A percentile compares a stretch with the other conserved stretches of the same genome.
Evolutionary conservation across 1,284 basidiomycete genomes (phyloP).

Genomic region (Waitea zeae): DNA sequence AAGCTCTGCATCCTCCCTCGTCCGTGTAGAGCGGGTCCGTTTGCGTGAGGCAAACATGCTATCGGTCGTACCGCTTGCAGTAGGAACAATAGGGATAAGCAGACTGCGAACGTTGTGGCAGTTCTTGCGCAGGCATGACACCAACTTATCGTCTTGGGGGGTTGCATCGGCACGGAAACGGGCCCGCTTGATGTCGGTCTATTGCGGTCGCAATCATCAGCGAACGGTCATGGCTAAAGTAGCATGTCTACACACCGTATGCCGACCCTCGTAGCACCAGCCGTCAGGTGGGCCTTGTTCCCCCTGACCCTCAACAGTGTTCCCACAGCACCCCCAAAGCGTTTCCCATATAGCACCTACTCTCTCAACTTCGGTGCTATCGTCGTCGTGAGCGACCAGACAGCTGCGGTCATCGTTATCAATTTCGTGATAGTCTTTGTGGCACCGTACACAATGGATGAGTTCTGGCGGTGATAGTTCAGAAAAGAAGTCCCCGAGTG

Average conservation of each 20-base stretch:
- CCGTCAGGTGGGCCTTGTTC: constrained; percentile 68
- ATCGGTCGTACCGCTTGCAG: constrained; percentile 10
- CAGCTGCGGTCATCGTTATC: constrained; percentile 19
- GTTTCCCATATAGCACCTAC: constrained; percentile 28
- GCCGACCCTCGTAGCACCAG: constrained; percentile 68
- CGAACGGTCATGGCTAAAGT: too few species aligned
- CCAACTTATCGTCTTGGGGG: constrained; percentile 44
- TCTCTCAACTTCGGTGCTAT: constrained; percentile 31
- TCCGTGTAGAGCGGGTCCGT: neutral
- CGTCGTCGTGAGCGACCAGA: constrained; percentile 35
- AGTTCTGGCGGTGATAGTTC: constrained; percentile 41
- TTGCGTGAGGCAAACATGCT: neutral
- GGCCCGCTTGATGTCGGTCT: constrained; percentile 59
- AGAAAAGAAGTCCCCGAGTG: constrained; percentile 36
- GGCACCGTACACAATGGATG: constrained; percentile 58
- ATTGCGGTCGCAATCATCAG: too few species aligned
- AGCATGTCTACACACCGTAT: constrained; percentile 50
- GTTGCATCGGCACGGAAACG: constrained; percentile 62
- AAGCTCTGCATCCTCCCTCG: neutral
- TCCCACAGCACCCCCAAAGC: constrained; percentile 53
- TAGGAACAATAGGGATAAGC: too few species aligned
- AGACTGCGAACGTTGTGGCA: constrained; percentile 32
- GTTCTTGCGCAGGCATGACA: constrained; percentile 32
- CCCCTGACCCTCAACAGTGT: constrained; percentile 52
- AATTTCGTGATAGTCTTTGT: constrained; percentile 26